phyloP scores from a whole-genome alignment of 2,329 filamentous ascomycete species.

The Epichloe amarillans region DNA sequence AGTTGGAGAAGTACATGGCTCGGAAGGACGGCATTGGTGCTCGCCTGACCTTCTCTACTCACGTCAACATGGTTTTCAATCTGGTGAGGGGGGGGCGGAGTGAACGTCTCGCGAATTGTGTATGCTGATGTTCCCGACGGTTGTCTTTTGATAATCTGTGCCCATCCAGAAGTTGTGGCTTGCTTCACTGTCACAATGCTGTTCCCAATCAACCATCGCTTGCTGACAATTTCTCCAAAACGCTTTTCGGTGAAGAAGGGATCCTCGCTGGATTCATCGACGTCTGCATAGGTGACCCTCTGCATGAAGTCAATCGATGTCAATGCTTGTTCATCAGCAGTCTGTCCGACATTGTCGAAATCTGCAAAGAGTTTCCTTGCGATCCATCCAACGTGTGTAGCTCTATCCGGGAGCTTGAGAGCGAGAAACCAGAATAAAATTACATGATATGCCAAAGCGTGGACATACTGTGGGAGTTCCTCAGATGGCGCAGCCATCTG shows the following conservation, averaged over 20 bases:
- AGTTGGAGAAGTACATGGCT: slow-evolving; percentile 62
- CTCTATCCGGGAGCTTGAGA: slow-evolving; percentile 69
- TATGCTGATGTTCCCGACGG: slow-evolving; percentile 54
- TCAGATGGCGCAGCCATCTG: slow-evolving; percentile 37
- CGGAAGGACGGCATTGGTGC: slow-evolving; percentile 51
- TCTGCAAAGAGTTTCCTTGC: slow-evolving; percentile 75
- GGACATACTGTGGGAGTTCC: slow-evolving; percentile 84
- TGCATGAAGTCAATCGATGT: slow-evolving; percentile 95
- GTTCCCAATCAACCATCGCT: slow-evolving; percentile 60
- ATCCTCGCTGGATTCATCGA: slow-evolving; percentile 60
- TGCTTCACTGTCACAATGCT: slow-evolving; percentile 65
- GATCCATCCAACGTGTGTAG: slow-evolving; percentile 80
- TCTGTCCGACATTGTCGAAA: slow-evolving; percentile 52
- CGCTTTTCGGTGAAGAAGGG: slow-evolving; percentile 49
- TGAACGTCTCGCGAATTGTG: slow-evolving; percentile 45
- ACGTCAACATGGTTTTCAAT: slow-evolving; percentile 32
- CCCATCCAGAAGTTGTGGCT: slow-evolving; percentile 50
- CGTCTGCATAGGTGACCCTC: slow-evolving; percentile 70
- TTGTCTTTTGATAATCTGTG: slow-evolving; percentile 57
- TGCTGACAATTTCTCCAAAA: slow-evolving; percentile 54
- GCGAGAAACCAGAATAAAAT: slow-evolving; percentile 96
- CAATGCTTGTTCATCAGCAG: slow-evolving; percentile 80
- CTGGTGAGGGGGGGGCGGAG: slow-evolving; percentile 44
- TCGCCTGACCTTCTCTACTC: slow-evolving; percentile 35
- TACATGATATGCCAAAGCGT: slow-evolving; percentile 85